Base-by-base conservation (phyloP, 1,139 yeast species). In the Nakaseomyces uthaithaninus region DNA sequence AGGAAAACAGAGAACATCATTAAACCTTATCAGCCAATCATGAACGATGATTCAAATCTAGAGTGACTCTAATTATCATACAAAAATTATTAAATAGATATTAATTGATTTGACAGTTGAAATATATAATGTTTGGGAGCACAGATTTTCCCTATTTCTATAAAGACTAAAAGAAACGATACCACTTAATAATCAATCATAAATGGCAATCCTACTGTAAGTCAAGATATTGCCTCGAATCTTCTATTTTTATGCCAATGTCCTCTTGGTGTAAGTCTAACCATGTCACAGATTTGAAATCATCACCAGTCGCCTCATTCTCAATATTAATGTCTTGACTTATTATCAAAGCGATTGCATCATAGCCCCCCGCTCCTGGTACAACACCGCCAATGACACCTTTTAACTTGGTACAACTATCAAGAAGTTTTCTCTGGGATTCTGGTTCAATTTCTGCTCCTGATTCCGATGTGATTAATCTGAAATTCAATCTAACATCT, bases 291-390 rank as follows among this genome's bases (percentile, higher is more conserved):
- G 62, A 58, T 2, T 52, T 44, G 45, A 77, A 74, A 9, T 41
- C 36, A 14, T 51, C 47, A 0, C 42, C 47, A 1, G 50, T 45
- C 0, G 77, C 69, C 3, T 55, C 53, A 3, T 47, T 43, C 11
- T 62, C 52, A 35, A 84, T 65, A 2, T 55, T 44, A 3, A 75
- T 62, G 1, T 62, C 59, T 22, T 72, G 77, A 3, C 74, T 64
- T 3, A 81, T 80, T 25, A 91, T 62, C 23, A 89, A 56, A 45
- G 94, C 74, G 28, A 91, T 75, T 0, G 98, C 98, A 65, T 91
- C 98, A 57, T 77, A 83, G 0, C 98, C 98, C 17, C 98, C 98
- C 0, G 98, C 98, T 2, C 98, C 98, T 0, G 98, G 98, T 3
- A 91, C 95, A 24, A 91, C 93, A 9, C 95, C 96, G 0, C 95